These are phyloP conservation scores for Odontarrhena argentea DNA, from an alignment of 345 rosid genomes.

Conservation along the genomic window DNA sequence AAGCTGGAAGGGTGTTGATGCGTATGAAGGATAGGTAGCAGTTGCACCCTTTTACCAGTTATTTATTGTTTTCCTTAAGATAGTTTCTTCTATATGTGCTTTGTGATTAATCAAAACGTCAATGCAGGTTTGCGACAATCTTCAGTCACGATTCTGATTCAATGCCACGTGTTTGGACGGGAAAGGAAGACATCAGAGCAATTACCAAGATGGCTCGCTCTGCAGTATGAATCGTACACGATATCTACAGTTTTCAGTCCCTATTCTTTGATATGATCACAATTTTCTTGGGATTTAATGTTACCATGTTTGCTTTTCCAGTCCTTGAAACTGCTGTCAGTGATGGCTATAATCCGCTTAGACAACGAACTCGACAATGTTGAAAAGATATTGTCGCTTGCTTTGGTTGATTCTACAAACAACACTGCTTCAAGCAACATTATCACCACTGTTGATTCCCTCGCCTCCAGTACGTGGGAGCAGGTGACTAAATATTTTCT, in stretches of 20 bases:
- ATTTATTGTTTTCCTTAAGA: background rate
- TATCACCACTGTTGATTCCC: conserved; percentile 52
- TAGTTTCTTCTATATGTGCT: background rate
- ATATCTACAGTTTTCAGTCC: conserved; percentile 18
- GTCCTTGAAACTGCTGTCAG: conserved; percentile 79
- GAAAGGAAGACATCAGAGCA: conserved; percentile 95
- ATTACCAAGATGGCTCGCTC: conserved; percentile 91
- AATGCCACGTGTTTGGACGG: conserved; percentile 98
- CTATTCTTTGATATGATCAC: background rate
- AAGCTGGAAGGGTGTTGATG: conserved; percentile 80
- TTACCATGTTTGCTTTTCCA: conserved; percentile 37
- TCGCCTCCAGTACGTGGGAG: conserved; percentile 96
- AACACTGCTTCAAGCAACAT: conserved; percentile 48
- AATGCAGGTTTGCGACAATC: conserved; percentile 78
- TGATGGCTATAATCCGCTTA: conserved; percentile 67
- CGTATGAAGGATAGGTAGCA: conserved; percentile 93
- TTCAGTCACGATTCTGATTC: conserved; percentile 96
- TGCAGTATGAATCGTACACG: conserved; percentile 54
- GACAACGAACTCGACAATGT: conserved; percentile 61
- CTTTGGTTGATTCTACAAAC: conserved; percentile 54
- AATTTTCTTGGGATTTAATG: conserved; percentile 1
- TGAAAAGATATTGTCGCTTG: conserved; percentile 51
- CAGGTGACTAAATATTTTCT: conserved; percentile 64
- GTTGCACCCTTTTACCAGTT: conserved; percentile 28
- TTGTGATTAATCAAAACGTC: conserved; percentile 1